Percentiles rank a stretch among this genome's conserved stretches.
Evolutionary conservation across 108 stramenopile genomes (phyloP).

Genomic region (Nitzschia putrida): DNA sequence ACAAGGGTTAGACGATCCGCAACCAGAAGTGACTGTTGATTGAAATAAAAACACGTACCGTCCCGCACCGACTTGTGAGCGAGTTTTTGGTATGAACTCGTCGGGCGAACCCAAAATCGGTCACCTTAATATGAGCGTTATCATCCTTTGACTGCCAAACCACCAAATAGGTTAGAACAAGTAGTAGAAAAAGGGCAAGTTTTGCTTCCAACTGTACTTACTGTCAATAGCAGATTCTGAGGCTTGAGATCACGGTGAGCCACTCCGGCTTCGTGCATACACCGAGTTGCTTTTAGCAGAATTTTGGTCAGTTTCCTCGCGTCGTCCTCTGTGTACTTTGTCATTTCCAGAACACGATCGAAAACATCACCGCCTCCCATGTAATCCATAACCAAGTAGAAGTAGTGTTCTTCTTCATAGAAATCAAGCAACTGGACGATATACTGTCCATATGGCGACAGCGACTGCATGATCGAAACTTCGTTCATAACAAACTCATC

Average conservation of each 20-base stretch:
- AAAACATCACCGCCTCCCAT: slow-evolving; percentile 93
- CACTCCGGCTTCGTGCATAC: slow-evolving; percentile 59
- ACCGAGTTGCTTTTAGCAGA: slow-evolving; percentile 72
- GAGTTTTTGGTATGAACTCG: slow-evolving; percentile 70
- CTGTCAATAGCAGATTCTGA: slow-evolving; percentile 86
- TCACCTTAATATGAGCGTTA: slow-evolving; percentile 79
- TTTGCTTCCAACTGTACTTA: slow-evolving; percentile 33
- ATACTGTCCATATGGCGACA: slow-evolving; percentile 55
- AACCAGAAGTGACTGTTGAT: not conserved
- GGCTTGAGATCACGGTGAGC: slow-evolving; percentile 95
- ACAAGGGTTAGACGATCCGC: not conserved
- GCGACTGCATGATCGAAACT: slow-evolving; percentile 55
- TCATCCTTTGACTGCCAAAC: slow-evolving; percentile 41
- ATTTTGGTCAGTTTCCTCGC: slow-evolving; percentile 71
- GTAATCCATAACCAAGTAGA: slow-evolving; percentile 89
- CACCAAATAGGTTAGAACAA: not conserved
- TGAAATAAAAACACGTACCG: slow-evolving; percentile 23
- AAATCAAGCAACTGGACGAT: slow-evolving; percentile 86
- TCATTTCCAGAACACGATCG: slow-evolving; percentile 80
- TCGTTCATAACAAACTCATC: slow-evolving; percentile 47
- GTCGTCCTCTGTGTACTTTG: slow-evolving; percentile 86
- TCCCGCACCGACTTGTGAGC: slow-evolving; percentile 86
- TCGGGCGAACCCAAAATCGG: slow-evolving; percentile 93
- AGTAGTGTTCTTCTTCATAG: slow-evolving; percentile 80
- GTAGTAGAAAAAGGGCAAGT: slow-evolving; percentile 1